Base-by-base conservation (phyloP, 1,284 basidiomycete genomes). In the Cryptococcus jaspeensis region DNA sequence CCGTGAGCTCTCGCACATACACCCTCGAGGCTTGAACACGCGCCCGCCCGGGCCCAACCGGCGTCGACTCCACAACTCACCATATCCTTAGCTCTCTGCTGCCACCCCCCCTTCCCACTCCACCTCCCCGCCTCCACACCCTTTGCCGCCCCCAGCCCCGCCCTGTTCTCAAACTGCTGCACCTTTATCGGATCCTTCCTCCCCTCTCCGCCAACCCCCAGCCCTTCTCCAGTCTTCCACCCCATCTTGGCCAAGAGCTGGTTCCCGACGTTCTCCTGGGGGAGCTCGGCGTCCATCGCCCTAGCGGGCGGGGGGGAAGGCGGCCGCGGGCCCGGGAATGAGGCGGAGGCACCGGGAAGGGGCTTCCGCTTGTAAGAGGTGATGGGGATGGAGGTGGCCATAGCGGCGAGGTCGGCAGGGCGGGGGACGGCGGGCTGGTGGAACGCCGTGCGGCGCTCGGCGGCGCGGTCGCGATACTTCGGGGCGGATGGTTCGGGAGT, bases 211-310 rank as follows among this genome's bases (percentile, higher is more conserved):
- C 81, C 82, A 6, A 83, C 82, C 1, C 92, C 92, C 41, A 96
- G 78, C 0, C 92, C 92, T n/a, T 83, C 86, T 3, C 92, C 92
- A 68, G 89, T 86, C 59, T 83, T 88, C 92, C 92, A 96, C 0
- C 93, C 92, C 92, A 96, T 95, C 84, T 93, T 92, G 73, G 91
- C 90, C 62, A 96, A 75, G 55, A 96, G 72, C 74, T 92, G 92
- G 73, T 94, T 93, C 12, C 92, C 92, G 9, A 92, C 84, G 64
- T 95, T 94, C 44, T 71, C 85, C 51, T 85, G 83, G 66, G 95
- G 92, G 69, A 88, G 79, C 2, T 84, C 89, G 1, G 85, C 88
- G 58, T 85, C 84, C 8, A 85, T 61, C 2, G 83, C 80, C 2
- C 83, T 83, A 0, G 87, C 82, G 1, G 85, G 59, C 1, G 71